Percentiles rank a stretch among this genome's conserved stretches.
phyloP scores from a whole-genome alignment of 768 basidiomycete species.

The Leccinum incarnatum region DNA sequence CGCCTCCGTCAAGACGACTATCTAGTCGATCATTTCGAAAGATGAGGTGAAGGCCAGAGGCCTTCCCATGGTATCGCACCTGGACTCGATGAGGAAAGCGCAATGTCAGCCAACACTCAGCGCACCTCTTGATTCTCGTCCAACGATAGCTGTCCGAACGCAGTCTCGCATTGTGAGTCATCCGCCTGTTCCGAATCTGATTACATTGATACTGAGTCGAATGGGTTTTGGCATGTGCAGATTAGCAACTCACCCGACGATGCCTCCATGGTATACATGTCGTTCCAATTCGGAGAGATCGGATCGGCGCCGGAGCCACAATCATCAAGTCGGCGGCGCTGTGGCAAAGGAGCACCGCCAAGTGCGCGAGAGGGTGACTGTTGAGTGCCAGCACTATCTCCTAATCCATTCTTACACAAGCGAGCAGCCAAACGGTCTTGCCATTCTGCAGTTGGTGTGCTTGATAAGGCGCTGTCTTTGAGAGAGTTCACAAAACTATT shows the following conservation, averaged over 20 bases:
- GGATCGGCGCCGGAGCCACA: conserved; percentile 6
- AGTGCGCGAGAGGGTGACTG: conserved; percentile 27
- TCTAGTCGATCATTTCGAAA: conserved; percentile 63
- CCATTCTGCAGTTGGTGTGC: conserved; percentile 73
- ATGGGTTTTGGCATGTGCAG: neutral
- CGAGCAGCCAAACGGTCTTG: conserved; percentile 67
- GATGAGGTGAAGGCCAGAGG: conserved; percentile 75
- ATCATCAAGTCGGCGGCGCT: conserved; percentile 46
- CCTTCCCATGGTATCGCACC: conserved; percentile 82
- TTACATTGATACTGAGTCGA: conserved; percentile 18
- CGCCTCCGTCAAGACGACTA: conserved; percentile 63
- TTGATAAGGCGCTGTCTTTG: conserved; percentile 56
- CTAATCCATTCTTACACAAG: conserved; percentile 36
- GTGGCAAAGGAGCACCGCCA: conserved; percentile 38
- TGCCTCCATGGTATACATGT: conserved; percentile 57
- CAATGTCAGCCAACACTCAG: neutral
- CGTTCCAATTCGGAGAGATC: conserved; percentile 49
- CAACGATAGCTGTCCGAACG: conserved; percentile 67
- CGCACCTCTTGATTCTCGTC: conserved; percentile 73
- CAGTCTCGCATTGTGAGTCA: conserved; percentile 46
- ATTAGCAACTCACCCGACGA: conserved; percentile 28
- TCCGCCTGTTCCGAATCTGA: conserved; percentile 38
- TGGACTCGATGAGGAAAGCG: conserved; percentile 32
- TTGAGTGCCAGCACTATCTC: conserved; percentile 4
- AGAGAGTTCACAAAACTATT: conserved; percentile 5